These are phyloP conservation scores for Pythium dissotocum DNA, from an alignment of 352 stramenopile genomes.

Conservation along the genomic window DNA sequence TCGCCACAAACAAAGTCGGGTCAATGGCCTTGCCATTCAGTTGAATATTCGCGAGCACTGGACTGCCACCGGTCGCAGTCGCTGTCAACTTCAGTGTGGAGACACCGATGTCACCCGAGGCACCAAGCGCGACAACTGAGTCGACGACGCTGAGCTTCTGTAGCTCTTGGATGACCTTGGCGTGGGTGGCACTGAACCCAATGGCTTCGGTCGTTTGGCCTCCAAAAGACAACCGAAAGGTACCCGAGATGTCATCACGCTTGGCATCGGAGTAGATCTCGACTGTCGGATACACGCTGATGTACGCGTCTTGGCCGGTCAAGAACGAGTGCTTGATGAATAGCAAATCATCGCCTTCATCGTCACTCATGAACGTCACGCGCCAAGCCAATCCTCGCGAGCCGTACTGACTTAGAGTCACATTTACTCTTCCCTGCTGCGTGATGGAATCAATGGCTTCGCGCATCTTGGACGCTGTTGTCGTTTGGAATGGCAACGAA, in stretches of 20 bases:
- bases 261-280: conserved; percentile 60
- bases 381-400: conserved; percentile 85
- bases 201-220: conserved; percentile 59
- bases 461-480: conserved; percentile 78
- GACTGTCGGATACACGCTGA: conserved; percentile 70
- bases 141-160: conserved; percentile 63
- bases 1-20: conserved; percentile 57
- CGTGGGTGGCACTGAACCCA: conserved; percentile 58
- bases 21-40: conserved; percentile 50
- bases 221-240: conserved; percentile 58
- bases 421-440: conserved; percentile 71
- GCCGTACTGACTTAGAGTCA: conserved; percentile 68
- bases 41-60: conserved; percentile 44
- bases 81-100: conserved; percentile 58
- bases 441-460: conserved; percentile 90
- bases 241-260: conserved; percentile 60
- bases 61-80: conserved; percentile 28
- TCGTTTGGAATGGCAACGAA: conserved; percentile 70
- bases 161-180: conserved; percentile 70
- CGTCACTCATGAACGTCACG: conserved; percentile 86
- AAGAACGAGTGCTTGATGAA: conserved; percentile 74
- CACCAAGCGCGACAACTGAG: conserved; percentile 59
- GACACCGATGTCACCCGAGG: conserved; percentile 52
- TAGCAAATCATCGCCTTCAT: conserved; percentile 65
- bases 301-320: conserved; percentile 66